Conservation (phyloP, 202 grass and related monocot genomes). For the Elaeis oleifera region DNA sequence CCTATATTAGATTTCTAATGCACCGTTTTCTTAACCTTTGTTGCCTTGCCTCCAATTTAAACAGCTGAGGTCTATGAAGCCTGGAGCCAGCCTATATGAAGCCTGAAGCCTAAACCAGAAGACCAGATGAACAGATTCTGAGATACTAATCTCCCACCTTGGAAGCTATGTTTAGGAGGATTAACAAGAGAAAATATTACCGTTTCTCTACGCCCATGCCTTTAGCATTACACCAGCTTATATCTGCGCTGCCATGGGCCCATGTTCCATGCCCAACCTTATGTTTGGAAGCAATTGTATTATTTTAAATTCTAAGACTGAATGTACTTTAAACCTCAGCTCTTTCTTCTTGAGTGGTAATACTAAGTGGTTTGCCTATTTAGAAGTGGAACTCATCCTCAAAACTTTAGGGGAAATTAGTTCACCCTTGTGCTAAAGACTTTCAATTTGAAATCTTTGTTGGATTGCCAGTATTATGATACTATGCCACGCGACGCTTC, state of each 20-base stretch:
- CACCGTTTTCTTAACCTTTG: constrained; percentile 52
- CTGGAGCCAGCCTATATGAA: constrained; percentile 70
- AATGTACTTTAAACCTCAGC: too few species aligned
- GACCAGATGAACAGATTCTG: constrained; percentile 39
- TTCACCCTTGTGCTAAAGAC: too few species aligned
- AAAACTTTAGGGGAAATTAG: too few species aligned
- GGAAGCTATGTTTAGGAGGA: constrained; percentile 48
- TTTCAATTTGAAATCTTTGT: too few species aligned
- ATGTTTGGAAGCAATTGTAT: neutral
- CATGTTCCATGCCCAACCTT: constrained; percentile 35
- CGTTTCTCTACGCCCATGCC: constrained; percentile 34
- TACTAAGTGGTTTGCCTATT: too few species aligned
- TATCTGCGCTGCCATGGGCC: constrained; percentile 39
- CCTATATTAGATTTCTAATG: constrained; percentile 51
- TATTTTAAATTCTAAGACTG: too few species aligned
- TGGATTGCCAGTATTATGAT: too few species aligned
- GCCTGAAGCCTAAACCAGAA: constrained; percentile 77
- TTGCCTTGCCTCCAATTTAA: constrained; percentile 42
- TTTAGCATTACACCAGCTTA: constrained; percentile 30
- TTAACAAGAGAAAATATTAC: constrained; percentile 35
- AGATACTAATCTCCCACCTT: constrained; percentile 23
- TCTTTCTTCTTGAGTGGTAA: too few species aligned
- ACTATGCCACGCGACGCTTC: too few species aligned
- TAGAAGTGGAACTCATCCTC: too few species aligned
- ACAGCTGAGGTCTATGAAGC: constrained; percentile 75